phyloP scores from a whole-genome alignment of 2,329 filamentous ascomycete species.

The Arthrobotrys conoides region DNA sequence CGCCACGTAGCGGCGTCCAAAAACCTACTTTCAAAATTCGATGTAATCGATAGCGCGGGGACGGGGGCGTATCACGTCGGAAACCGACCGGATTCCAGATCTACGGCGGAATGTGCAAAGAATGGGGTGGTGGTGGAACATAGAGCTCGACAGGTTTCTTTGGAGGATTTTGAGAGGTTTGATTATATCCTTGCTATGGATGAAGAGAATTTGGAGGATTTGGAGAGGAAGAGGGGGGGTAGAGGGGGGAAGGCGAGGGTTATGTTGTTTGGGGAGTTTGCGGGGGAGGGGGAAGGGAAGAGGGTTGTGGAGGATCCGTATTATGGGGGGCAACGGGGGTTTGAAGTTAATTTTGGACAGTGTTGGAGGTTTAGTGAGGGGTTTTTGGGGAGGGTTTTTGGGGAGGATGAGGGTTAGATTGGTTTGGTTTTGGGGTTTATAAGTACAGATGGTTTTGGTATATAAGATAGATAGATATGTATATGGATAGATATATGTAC shows the following conservation, averaged over 20 bases:
- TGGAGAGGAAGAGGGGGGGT: slow-evolving; percentile 75
- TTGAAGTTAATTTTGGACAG: slow-evolving; percentile 89
- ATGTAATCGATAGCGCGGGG: slow-evolving; percentile 85
- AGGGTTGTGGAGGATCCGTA: slow-evolving; percentile 91
- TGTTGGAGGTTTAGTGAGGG: slow-evolving; percentile 81
- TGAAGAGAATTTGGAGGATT: slow-evolving; percentile 80
- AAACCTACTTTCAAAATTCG: slow-evolving; percentile 74
- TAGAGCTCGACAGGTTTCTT: slow-evolving; percentile 72
- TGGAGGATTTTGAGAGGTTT: slow-evolving; percentile 83
- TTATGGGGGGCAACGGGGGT: slow-evolving; percentile 87
- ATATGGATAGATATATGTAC: slow-evolving; percentile 37
- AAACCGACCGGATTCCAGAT: slow-evolving; percentile 83
- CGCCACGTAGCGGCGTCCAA: slow-evolving; percentile 76
- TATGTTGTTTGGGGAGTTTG: slow-evolving; percentile 88
- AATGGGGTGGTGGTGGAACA: slow-evolving; percentile 83
- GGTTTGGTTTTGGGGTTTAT: no score
- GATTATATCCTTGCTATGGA: slow-evolving; percentile 99
- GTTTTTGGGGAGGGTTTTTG: slow-evolving; percentile 77
- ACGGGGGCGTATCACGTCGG: slow-evolving; percentile 84
- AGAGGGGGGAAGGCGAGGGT: slow-evolving; percentile 71
- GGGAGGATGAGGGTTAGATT: slow-evolving; percentile 52
- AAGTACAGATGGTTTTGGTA: not conserved
- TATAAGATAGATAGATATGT: no score
- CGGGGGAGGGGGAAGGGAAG: slow-evolving; percentile 69
- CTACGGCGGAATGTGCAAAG: slow-evolving; percentile 69